A percentile compares a stretch with the other conserved stretches of the same genome.
Evolutionary conservation across 352 stramenopile species (phyloP).

Genomic region (Phytophthora pluvialis): DNA sequence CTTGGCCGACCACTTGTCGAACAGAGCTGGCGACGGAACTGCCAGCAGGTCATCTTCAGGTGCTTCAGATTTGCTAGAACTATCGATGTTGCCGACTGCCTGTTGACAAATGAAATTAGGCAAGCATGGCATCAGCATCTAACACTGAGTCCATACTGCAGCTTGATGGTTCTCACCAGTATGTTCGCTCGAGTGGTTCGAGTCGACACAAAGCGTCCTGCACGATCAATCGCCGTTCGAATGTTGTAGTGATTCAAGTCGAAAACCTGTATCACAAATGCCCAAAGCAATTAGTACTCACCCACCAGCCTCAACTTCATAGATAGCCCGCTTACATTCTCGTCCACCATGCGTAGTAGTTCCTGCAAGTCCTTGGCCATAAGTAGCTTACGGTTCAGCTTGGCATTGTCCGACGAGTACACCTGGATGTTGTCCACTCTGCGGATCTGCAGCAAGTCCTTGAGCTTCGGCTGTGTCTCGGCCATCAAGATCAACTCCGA

Average conservation of each 20-base stretch:
- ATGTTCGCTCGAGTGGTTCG: constrained; percentile 36
- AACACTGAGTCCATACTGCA: not conserved
- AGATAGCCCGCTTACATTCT: constrained; percentile 47
- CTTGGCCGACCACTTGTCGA: constrained; percentile 36
- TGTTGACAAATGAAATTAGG: constrained; percentile 12
- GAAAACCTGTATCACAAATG: constrained; percentile 32
- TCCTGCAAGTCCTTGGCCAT: constrained; percentile 68
- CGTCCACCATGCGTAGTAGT: constrained; percentile 64
- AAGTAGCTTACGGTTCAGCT: constrained; percentile 71
- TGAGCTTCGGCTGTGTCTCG: constrained; percentile 71
- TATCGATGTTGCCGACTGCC: constrained; percentile 22
- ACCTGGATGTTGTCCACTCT: constrained; percentile 71
- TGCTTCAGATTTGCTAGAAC: constrained; percentile 55
- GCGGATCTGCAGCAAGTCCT: constrained; percentile 68
- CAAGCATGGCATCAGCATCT: not conserved
- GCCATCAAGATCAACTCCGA: constrained; percentile 81
- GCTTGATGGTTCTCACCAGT: constrained; percentile 33
- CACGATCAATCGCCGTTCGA: constrained; percentile 61
- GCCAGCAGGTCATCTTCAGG: constrained; percentile 71
- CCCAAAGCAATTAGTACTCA: constrained; percentile 4
- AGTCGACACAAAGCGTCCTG: constrained; percentile 41
- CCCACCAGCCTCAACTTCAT: not conserved
- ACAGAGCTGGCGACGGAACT: constrained; percentile 49
- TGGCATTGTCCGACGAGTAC: constrained; percentile 47
- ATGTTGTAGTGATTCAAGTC: constrained; percentile 75